Percentiles rank a stretch among this genome's conserved stretches.
Evolutionary conservation across 495 filamentous ascomycete genomes (phyloP).

Genomic region (Pyrenopolyporus hunteri): DNA sequence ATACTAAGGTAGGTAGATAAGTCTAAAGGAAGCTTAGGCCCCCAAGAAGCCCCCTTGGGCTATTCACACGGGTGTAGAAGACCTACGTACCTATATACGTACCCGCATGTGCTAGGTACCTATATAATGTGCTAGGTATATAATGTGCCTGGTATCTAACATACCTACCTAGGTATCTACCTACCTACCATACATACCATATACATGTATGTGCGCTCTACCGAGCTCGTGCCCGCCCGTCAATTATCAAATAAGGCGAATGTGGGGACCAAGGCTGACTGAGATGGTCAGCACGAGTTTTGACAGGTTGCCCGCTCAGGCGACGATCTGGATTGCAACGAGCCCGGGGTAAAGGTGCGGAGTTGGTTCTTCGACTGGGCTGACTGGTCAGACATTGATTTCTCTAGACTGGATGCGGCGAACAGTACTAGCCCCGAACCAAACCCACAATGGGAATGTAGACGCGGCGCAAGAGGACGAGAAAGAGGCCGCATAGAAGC

Average conservation of each 20-base stretch:
- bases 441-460: constrained; percentile 25
- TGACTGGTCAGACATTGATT: constrained; percentile 9
- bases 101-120: too few species aligned
- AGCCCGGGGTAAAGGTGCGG: constrained; percentile 1
- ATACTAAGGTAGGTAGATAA: too few species aligned
- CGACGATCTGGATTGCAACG: constrained; percentile 24
- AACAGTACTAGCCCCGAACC: constrained; percentile 16
- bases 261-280: constrained; percentile 31
- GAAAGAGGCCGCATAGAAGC: constrained; percentile 10
- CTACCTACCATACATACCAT: too few species aligned
- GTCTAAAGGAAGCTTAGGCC: constrained; percentile 27
- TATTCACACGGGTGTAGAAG: background rate
- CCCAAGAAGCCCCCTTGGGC: background rate
- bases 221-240: constrained; percentile 17
- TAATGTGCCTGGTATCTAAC: too few species aligned
- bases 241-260: constrained; percentile 34
- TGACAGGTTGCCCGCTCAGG: constrained; percentile 31
- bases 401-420: background rate
- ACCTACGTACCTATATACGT: background rate
- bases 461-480: constrained; percentile 22
- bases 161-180: background rate
- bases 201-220: too few species aligned
- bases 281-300: constrained; percentile 22
- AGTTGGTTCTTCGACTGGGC: background rate
- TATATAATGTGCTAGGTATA: too few species aligned